Evolutionary conservation across 192 early-diverging fungal species (phyloP), one percentile per base, ranked within the genome.

Genomic region (Rhizophlyctis rosea): DNA sequence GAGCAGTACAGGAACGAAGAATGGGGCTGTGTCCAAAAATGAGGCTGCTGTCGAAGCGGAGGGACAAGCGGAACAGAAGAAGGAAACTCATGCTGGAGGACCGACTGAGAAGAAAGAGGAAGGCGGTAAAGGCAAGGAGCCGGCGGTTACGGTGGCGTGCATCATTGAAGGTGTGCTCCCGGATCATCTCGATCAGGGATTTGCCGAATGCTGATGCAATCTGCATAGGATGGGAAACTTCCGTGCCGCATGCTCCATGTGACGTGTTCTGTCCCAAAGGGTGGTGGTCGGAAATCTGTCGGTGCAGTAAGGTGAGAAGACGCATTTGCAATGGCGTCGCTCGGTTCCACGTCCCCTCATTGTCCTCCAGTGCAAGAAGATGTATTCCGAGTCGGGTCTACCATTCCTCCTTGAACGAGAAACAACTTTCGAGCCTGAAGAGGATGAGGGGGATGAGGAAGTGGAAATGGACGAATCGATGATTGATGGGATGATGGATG

Each of bases 381-480:
- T 55, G 35, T 68, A 68, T 35, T 30, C n/a, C 3, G 11, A 7
- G 11, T n/a, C 54, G 39, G 47, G 47, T 30, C 18, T 68, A 5
- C 28, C 28, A 3, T 68, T 62, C 59, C 31, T 68, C 30, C 3
- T 59, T 33, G 66, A 72, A 21, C 83, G 80, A 23, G 90, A 94
- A 51, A 77, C 77, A 1, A 73, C 87, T 1, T 84, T 83, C 58
- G 89, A 90, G 61, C 90, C 90, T 23, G 89, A 90, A 50, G 80
- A 86, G n/a, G 92, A 96, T 67, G 83, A 87, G 36, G 67, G 79
- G 16, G 92, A 96, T 67, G 83, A 87, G 36, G 67, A 81, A 16
- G 72, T 74, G 25, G 76, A n/a, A n/a, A n/a, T n/a, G n/a, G n/a
- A n/a, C n/a, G n/a, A n/a, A n/a, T n/a, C n/a, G n/a, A n/a, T n/a